phyloP scores from a whole-genome alignment of 1,284 basidiomycete genomes.

The Veloporphyrellus conicus region DNA sequence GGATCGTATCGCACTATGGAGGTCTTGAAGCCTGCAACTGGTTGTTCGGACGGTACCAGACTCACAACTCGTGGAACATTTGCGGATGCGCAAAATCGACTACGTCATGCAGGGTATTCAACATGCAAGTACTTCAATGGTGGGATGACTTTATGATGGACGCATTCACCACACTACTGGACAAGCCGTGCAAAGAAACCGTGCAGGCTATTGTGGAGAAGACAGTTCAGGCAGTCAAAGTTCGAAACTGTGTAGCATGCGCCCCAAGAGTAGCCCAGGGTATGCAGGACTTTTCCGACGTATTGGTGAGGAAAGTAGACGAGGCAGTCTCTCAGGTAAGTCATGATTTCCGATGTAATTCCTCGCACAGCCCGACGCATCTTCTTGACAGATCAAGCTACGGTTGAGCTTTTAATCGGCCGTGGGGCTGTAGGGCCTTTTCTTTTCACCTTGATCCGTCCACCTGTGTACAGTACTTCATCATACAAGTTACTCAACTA shows the following conservation, averaged over 20 bases:
- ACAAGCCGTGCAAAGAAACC: constrained; percentile 16
- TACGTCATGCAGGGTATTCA: too few species aligned
- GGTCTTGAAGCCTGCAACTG: constrained; percentile 1
- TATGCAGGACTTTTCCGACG: constrained; percentile 17
- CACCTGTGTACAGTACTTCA: too few species aligned
- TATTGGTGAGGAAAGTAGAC: constrained; percentile 19
- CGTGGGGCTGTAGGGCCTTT: too few species aligned
- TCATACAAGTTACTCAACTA: too few species aligned
- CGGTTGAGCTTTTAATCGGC: background rate
- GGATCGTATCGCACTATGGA: constrained; percentile 15
- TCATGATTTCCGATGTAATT: background rate
- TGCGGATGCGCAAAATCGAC: too few species aligned
- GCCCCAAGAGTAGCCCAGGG: constrained; percentile 1
- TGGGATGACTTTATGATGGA: constrained; percentile 15
- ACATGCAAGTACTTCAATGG: constrained; percentile 5
- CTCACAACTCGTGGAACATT: too few species aligned
- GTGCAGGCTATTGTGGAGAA: constrained; percentile 2
- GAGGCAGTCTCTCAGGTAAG: constrained; percentile 9
- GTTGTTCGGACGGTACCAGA: constrained; percentile 8
- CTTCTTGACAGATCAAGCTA: constrained; percentile 1
- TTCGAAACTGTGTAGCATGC: constrained; percentile 6
- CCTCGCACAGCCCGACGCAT: background rate
- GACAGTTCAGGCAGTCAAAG: constrained; percentile 6
- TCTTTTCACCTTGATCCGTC: too few species aligned
- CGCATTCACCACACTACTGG: constrained; percentile 2